Conservation (phyloP, 331 rosid genomes). For the Telfairia occidentalis region DNA sequence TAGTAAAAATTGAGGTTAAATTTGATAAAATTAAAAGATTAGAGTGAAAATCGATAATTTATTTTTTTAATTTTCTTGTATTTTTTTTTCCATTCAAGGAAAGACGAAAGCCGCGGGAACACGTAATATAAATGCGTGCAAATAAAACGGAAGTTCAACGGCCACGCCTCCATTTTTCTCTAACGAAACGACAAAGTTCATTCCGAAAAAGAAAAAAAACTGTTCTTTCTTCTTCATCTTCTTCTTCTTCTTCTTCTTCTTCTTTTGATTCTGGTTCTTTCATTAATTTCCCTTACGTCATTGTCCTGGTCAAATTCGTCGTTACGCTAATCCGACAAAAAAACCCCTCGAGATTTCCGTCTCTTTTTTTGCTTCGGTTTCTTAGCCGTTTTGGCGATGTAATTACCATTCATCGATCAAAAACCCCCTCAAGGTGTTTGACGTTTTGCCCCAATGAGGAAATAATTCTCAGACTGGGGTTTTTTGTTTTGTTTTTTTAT, state of each 20-base stretch:
- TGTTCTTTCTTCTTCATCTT: too few relatives aligned
- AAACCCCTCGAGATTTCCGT: constrained; percentile 8
- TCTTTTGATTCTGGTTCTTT: neutral
- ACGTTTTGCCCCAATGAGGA: neutral
- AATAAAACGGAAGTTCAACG: constrained; percentile 31
- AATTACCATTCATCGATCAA: neutral
- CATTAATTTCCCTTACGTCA: neutral
- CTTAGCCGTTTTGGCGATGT: neutral
- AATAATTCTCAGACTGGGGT: neutral
- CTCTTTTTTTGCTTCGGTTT: neutral
- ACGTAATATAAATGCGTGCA: constrained; percentile 6
- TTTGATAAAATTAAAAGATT: too few relatives aligned
- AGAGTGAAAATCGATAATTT: too few relatives aligned
- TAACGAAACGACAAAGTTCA: neutral
- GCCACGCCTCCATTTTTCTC: constrained; percentile 19
- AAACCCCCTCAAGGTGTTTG: constrained; percentile 4
- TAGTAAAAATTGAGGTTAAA: too few relatives aligned
- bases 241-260: neutral
- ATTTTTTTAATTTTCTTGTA: too few relatives aligned
- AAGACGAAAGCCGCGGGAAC: constrained; percentile 30
- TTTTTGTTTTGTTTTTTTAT: neutral
- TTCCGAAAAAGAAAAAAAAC: neutral
- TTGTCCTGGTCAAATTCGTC: neutral
- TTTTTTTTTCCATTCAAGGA: neutral
- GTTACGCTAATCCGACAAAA: constrained; percentile 10